Evolutionary conservation across 805 yeast species (phyloP).

Genomic region (Kodamaea restingae): DNA sequence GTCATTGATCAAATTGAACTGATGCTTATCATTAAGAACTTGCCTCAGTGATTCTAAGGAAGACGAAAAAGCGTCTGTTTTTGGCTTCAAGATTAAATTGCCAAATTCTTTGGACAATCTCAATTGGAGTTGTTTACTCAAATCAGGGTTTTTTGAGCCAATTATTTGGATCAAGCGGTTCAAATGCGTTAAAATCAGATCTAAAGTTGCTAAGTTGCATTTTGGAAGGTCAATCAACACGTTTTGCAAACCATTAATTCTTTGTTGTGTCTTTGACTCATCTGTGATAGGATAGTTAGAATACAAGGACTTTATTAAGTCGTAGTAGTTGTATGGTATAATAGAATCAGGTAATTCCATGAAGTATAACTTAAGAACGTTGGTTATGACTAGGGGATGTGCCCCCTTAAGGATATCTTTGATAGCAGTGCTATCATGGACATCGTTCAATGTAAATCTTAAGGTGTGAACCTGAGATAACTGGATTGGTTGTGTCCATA

Average conservation of each 20-base stretch:
- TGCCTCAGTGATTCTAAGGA: slow-evolving; percentile 21
- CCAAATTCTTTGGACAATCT: slow-evolving; percentile 67
- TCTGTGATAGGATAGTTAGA: slow-evolving; percentile 31
- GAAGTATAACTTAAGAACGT: slow-evolving; percentile 66
- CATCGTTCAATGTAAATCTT: slow-evolving; percentile 49
- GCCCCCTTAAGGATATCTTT: slow-evolving; percentile 31
- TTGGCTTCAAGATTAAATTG: slow-evolving; percentile 55
- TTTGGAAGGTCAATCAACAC: slow-evolving; percentile 64
- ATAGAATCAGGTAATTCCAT: slow-evolving; percentile 78
- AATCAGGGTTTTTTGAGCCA: slow-evolving; percentile 38
- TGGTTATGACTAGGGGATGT: slow-evolving; percentile 58
- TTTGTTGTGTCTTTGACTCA: slow-evolving; percentile 43
- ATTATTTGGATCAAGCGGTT: slow-evolving; percentile 51
- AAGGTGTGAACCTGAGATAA: slow-evolving; percentile 57
- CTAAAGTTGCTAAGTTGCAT: slow-evolving; percentile 72
- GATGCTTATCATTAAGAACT: slow-evolving; percentile 52
- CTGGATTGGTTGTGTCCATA: slow-evolving; percentile 68
- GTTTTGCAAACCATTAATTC: slow-evolving; percentile 63
- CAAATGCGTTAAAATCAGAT: slow-evolving; percentile 75
- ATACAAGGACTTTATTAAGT: slow-evolving; percentile 65
- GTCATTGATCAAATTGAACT: slow-evolving; percentile 57
- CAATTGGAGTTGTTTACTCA: slow-evolving; percentile 35
- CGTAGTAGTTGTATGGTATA: slow-evolving; percentile 61
- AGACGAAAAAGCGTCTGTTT: slow-evolving; percentile 14
- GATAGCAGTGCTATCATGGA: slow-evolving; percentile 27